Percentiles rank a stretch among this genome's conserved stretches.
These are phyloP conservation scores for Saccharomyces jurei DNA, from an alignment of 805 yeast genomes.

Conservation along the genomic window DNA sequence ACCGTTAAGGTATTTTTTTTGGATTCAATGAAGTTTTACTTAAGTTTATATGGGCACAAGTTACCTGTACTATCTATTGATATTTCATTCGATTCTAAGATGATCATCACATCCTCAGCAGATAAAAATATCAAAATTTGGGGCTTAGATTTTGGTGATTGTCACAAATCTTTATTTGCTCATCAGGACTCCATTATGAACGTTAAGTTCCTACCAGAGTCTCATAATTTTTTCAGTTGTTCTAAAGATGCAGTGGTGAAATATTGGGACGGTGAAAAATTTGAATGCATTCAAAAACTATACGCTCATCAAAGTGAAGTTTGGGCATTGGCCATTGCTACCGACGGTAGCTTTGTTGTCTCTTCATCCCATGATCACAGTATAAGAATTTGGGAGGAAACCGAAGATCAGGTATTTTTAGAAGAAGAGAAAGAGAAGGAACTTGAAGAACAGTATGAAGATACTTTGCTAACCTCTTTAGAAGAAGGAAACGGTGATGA, in stretches of 20 bases:
- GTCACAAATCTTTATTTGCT: slow-evolving; percentile 93
- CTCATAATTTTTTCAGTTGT: slow-evolving; percentile 82
- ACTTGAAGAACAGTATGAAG: slow-evolving; percentile 84
- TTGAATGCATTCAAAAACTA: slow-evolving; percentile 83
- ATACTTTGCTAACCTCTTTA: slow-evolving; percentile 62
- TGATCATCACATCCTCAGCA: slow-evolving; percentile 88
- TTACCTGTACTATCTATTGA: slow-evolving; percentile 90
- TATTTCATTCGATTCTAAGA: slow-evolving; percentile 79
- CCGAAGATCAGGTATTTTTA: slow-evolving; percentile 89
- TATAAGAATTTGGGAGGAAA: slow-evolving; percentile 85
- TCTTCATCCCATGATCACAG: slow-evolving; percentile 91
- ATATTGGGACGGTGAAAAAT: slow-evolving; percentile 98
- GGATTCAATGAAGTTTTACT: slow-evolving; percentile 78
- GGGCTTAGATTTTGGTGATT: slow-evolving; percentile 99
- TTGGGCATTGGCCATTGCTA: slow-evolving; percentile 81
- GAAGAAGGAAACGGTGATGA: slow-evolving; percentile 48
- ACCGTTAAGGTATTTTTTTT: slow-evolving; percentile 92
- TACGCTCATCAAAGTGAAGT: slow-evolving; percentile 87
- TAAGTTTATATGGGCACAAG: slow-evolving; percentile 92
- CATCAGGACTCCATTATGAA: slow-evolving; percentile 94
- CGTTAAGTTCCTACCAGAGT: slow-evolving; percentile 74
- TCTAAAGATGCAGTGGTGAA: slow-evolving; percentile 85
- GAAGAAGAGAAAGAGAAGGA: slow-evolving; percentile 97
- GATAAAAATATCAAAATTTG: slow-evolving; percentile 96
- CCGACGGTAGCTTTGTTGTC: slow-evolving; percentile 61